A percentile compares a stretch with the other conserved stretches of the same genome.
phyloP scores from a whole-genome alignment of 495 filamentous ascomycete species.

The Lophiostoma macrostomum region DNA sequence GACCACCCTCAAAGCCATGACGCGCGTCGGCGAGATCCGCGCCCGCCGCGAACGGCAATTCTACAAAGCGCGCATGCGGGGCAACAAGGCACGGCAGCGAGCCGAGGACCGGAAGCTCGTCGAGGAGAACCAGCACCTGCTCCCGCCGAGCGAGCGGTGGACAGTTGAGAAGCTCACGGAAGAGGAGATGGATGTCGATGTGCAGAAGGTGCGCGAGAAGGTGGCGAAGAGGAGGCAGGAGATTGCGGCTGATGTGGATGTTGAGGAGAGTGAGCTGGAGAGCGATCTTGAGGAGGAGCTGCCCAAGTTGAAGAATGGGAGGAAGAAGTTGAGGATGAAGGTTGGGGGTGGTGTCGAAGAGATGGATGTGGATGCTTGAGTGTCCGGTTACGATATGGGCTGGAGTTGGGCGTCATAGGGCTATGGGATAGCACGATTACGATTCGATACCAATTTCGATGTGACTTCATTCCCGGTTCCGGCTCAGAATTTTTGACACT shows the following conservation, averaged over 20 bases:
- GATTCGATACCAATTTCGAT: too few relatives aligned
- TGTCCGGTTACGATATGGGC: too few relatives aligned
- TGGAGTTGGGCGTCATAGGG: too few relatives aligned
- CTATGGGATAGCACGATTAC: too few relatives aligned
- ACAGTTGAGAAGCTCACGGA: slow-evolving; percentile 51
- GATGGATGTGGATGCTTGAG: slow-evolving; percentile 34
- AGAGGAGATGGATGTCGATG: slow-evolving; percentile 47
- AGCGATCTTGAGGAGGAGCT: slow-evolving; percentile 21
- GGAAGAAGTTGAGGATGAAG: slow-evolving; percentile 33
- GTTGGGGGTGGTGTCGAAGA: slow-evolving; percentile 28
- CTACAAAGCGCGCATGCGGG: slow-evolving; percentile 87
- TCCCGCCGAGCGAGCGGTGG: slow-evolving; percentile 50
- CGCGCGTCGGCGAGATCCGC: slow-evolving; percentile 84
- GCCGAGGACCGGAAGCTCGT: slow-evolving; percentile 82
- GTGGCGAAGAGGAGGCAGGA: slow-evolving; percentile 45
- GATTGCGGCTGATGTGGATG: slow-evolving; percentile 24
- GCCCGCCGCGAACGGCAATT: slow-evolving; percentile 78
- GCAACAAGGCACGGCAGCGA: slow-evolving; percentile 76
- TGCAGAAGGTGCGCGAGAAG: slow-evolving; percentile 38
- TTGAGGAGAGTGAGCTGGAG: slow-evolving; percentile 18
- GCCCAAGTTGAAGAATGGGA: slow-evolving; percentile 29
- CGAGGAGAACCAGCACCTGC: slow-evolving; percentile 83
- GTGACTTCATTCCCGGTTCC: too few relatives aligned
- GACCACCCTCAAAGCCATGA: slow-evolving; percentile 86
- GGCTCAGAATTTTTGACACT: too few relatives aligned